Evolutionary conservation across 2,329 filamentous ascomycete species (phyloP), one percentile per base, ranked within the genome.

Genomic region (Lomentospora prolificans): DNA sequence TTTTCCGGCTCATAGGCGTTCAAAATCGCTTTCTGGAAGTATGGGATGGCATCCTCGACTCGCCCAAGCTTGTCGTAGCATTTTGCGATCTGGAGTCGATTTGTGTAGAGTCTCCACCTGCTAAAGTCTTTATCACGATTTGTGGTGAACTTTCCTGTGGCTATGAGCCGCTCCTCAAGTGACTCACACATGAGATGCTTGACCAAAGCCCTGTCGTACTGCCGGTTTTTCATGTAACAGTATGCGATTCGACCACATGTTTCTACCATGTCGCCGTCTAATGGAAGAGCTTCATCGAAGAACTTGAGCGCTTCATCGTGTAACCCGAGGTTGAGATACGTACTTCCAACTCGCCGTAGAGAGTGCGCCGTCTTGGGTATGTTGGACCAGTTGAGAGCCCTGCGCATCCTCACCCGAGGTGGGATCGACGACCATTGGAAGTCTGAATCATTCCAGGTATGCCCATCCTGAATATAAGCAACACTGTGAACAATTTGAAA

Each of bases 401-500:
- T 71, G 3, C 59, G 54, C 24, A 74, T 68, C 28, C 72, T 65
- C 12, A 66, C 60, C 25, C 66, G 61, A 25, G 71, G 57, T 1
- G 69, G 59, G 2, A 69, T 65, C 0, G 69, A 68, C 0, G 65
- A 61, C 71, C 71, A 74, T 58, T 70, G 66, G 2, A 58, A 59
- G 17, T 67, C 66, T 3, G 66, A 67, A 39, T 70, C 66, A 0
- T 66, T 65, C 68, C 69, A 73, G 0, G 66, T 69, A 55, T 66
- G 62, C 2, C 69, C 72, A 1, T 66, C 65, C 12, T 72, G 64
- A 62, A 73, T 67, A 2, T 69, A 69, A 4, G 71, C 69, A 28
- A 72, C 64, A 44, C 66, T 69, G 56, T 74, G 71, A 3, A 74
- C 71, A 36, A 74, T 72, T 55, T 72, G 70, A 58, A 74, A 72